Evolutionary conservation across 208 protist genomes (phyloP).

Genomic region (Eutreptiella sp.): DNA sequence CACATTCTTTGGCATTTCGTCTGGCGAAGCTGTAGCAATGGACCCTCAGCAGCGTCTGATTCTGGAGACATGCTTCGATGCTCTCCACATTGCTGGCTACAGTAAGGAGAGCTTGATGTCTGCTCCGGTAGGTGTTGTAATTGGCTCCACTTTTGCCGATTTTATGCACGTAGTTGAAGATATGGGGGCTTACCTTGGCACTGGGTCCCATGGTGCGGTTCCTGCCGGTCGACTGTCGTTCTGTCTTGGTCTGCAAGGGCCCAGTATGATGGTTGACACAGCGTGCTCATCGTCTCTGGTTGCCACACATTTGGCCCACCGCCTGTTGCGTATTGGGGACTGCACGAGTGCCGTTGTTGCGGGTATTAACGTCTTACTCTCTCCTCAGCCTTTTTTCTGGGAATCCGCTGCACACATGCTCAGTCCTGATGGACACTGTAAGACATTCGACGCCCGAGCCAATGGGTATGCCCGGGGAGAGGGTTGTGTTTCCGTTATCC

Average conservation of each 20-base stretch:
- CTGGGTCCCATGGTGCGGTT: not conserved
- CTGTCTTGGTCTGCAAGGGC: slow-evolving; percentile 46
- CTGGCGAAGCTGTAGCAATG: no score
- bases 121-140: no score
- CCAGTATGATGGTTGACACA: slow-evolving; percentile 55
- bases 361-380: slow-evolving; percentile 42
- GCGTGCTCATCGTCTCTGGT: slow-evolving; percentile 64
- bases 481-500: slow-evolving; percentile 48
- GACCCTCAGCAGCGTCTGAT: no score
- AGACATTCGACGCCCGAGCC: slow-evolving; percentile 54
- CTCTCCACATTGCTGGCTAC: no score
- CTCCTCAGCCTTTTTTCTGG: slow-evolving; percentile 19
- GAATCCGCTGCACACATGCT: slow-evolving; percentile 39
- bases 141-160: no score
- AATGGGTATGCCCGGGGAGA: slow-evolving; percentile 64
- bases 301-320: slow-evolving; percentile 47
- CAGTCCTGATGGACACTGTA: slow-evolving; percentile 44
- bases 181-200: slow-evolving; percentile 18
- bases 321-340: slow-evolving; percentile 26
- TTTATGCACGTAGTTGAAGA: no score
- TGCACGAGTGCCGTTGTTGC: slow-evolving; percentile 9
- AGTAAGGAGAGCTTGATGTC: no score
- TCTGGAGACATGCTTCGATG: no score
- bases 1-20: no score
- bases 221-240: slow-evolving; percentile 45